Evolutionary conservation across 2,329 filamentous ascomycete genomes (phyloP).

Genomic region (Periglandula ipomoeae): DNA sequence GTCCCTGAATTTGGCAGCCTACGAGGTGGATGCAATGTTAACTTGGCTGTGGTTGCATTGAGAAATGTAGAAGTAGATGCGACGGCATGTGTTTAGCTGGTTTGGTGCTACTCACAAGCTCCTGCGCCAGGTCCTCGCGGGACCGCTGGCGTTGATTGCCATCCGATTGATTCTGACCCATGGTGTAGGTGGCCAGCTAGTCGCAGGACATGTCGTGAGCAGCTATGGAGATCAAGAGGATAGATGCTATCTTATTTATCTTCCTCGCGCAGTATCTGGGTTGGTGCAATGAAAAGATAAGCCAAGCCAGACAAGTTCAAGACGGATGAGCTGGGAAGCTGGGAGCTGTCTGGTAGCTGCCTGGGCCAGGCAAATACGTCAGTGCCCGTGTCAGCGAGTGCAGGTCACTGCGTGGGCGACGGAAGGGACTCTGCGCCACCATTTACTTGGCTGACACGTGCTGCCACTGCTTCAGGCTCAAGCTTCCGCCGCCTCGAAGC

Average conservation of each 20-base stretch:
- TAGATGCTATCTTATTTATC: no score
- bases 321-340: no score
- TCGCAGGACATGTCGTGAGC: constrained; percentile 14
- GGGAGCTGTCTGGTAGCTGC: no score
- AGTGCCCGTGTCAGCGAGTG: background rate
- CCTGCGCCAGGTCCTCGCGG: constrained; percentile 40
- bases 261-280: no score
- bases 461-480: background rate
- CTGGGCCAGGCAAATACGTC: background rate
- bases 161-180: constrained; percentile 45
- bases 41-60: no score
- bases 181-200: constrained; percentile 20
- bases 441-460: background rate
- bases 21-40: background rate
- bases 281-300: no score
- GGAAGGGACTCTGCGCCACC: background rate
- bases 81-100: no score
- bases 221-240: background rate
- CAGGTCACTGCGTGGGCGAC: background rate
- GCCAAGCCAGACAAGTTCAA: background rate
- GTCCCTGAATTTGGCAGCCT: constrained; percentile 57
- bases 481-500: no score
- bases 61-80: no score
- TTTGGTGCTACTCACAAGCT: constrained; percentile 33
- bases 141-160: constrained; percentile 34